A percentile compares a stretch with the other conserved stretches of the same genome.
Evolutionary conservation across 75 land plant species (phyloP).

Genomic region (Cupressus sempervirens): DNA sequence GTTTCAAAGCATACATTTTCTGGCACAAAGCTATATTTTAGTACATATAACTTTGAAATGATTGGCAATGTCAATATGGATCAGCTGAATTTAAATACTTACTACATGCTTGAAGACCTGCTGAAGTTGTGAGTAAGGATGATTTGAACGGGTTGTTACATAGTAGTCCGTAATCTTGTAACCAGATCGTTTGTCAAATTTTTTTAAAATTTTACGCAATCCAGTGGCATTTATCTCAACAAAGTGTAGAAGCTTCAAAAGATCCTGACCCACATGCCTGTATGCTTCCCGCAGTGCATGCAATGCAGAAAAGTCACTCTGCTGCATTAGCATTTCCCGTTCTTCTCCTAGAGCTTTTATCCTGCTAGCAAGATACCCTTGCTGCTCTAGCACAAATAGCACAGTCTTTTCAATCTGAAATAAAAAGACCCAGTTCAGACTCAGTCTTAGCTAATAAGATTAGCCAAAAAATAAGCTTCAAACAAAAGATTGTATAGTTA

Average conservation of each 20-base stretch:
- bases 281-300: slow-evolving; percentile 42
- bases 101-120: slow-evolving; percentile 90
- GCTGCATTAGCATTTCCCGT: slow-evolving; percentile 25
- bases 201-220: slow-evolving; percentile 88
- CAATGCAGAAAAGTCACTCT: slow-evolving; percentile 22
- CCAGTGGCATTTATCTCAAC: slow-evolving; percentile 90
- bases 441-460: neutral
- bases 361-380: slow-evolving; percentile 71
- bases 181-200: slow-evolving; percentile 91
- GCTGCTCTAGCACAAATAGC: slow-evolving; percentile 71
- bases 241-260: slow-evolving; percentile 72
- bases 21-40: neutral
- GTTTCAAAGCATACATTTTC: neutral
- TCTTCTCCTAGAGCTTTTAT: slow-evolving; percentile 55
- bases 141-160: slow-evolving; percentile 82
- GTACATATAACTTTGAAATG: neutral
- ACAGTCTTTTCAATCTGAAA: slow-evolving; percentile 88
- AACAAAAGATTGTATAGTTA: neutral
- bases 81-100: slow-evolving; percentile 11
- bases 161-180: slow-evolving; percentile 87
- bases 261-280: slow-evolving; percentile 69
- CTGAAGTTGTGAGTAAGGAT: slow-evolving; percentile 92
- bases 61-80: neutral
- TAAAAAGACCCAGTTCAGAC: slow-evolving; percentile 6
- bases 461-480: neutral